Conservation (phyloP, 208 protist species). For the Leishmania guyanensis region DNA sequence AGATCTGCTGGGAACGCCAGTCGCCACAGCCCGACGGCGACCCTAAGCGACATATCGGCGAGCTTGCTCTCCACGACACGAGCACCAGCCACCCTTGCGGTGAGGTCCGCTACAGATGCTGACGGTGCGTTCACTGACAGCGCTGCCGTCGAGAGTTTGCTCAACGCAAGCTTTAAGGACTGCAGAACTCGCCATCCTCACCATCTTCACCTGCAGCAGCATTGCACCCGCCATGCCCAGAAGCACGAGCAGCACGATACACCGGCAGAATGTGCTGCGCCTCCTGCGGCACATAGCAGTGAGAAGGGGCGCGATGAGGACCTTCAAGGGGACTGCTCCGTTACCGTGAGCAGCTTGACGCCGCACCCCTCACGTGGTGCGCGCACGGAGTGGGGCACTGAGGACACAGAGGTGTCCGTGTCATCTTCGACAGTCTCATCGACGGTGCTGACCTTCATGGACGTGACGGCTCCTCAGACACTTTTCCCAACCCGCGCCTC, state of each 20-base stretch:
- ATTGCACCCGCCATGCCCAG: not conserved
- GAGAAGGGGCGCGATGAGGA: not conserved
- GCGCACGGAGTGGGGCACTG: slow-evolving; percentile 1
- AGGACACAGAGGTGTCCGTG: slow-evolving; percentile 14
- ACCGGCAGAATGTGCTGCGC: not conserved
- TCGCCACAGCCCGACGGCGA: slow-evolving; percentile 16
- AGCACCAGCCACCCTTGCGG: slow-evolving; percentile 3
- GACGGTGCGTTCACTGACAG: not conserved
- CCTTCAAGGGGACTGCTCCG: not conserved
- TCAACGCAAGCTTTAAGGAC: not conserved
- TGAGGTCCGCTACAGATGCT: not conserved
- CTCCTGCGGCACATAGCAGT: not conserved
- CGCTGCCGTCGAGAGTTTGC: not conserved
- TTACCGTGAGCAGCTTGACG: slow-evolving; percentile 37
- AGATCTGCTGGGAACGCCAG: slow-evolving; percentile 14
- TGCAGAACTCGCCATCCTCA: not conserved
- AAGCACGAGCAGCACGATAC: not conserved
- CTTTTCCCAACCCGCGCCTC: not conserved
- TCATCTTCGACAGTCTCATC: slow-evolving; percentile 7
- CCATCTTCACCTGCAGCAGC: not conserved
- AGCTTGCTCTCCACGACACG: slow-evolving; percentile 36
- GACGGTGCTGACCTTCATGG: not conserved
- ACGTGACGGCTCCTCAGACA: not conserved
- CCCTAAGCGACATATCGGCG: slow-evolving; percentile 34
- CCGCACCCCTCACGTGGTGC: not conserved